phyloP scores from a whole-genome alignment of 306 rosid species.

The Casuarina glauca region DNA sequence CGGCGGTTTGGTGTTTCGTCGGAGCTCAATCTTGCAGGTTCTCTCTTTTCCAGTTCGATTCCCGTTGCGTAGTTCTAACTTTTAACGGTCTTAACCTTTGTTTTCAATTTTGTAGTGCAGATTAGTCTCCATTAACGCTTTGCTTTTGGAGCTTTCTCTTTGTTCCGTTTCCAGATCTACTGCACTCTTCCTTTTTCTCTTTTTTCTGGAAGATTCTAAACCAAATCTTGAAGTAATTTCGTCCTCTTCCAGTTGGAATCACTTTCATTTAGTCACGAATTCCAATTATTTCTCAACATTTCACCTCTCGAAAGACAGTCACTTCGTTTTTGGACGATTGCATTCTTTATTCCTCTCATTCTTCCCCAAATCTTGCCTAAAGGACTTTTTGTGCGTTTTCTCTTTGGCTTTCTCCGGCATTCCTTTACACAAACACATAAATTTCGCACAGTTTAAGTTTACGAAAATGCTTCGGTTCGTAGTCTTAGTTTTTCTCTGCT shows the following conservation, averaged over 20 bases:
- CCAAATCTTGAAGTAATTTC: conserved; percentile 2
- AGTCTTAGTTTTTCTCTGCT: conserved; percentile 25
- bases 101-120: conserved; percentile 1
- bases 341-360: not conserved
- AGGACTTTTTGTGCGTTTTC: not conserved
- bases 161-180: conserved; percentile 12
- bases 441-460: not conserved
- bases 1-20: not conserved
- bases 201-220: not conserved
- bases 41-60: not conserved
- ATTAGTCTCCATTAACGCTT: not conserved
- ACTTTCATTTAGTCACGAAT: not conserved
- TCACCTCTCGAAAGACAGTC: not conserved
- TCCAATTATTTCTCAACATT: not conserved
- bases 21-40: not conserved
- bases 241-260: not conserved
- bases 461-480: conserved; percentile 34
- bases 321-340: not conserved
- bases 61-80: not conserved
- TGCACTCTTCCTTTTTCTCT: not conserved
- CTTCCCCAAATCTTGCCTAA: not conserved
- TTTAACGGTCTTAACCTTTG: not conserved
- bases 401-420: not conserved
- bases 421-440: not conserved
- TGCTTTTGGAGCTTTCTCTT: conserved; percentile 12